Evolutionary conservation across 345 rosid species (phyloP).

Genomic region (Linum tenue): DNA sequence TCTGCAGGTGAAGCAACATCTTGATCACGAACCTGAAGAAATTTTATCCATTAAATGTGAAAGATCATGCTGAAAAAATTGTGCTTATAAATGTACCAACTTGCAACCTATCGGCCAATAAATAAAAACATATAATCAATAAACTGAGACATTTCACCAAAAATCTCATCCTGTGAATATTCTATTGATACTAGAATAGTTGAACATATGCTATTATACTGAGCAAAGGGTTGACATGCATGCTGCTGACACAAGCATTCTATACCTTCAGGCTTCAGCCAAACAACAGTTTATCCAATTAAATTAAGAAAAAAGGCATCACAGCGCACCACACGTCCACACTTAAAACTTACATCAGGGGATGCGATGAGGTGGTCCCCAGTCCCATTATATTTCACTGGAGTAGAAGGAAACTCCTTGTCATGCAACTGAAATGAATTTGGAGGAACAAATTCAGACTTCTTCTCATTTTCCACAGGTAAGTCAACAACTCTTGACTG

Average conservation of each 20-base stretch:
- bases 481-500: slow-evolving; percentile 46
- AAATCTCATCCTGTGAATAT: too few relatives aligned
- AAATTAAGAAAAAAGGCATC: background rate
- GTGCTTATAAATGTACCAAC: too few relatives aligned
- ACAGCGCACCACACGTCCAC: slow-evolving; percentile 12
- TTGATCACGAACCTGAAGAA: slow-evolving; percentile 56
- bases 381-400: slow-evolving; percentile 30
- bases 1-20: slow-evolving; percentile 75
- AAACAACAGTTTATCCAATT: background rate
- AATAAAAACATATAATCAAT: too few relatives aligned
- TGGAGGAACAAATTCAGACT: slow-evolving; percentile 28
- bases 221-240: too few relatives aligned
- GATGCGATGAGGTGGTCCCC: slow-evolving; percentile 29
- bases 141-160: too few relatives aligned
- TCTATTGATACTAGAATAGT: too few relatives aligned
- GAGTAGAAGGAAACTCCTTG: slow-evolving; percentile 19
- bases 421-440: slow-evolving; percentile 21
- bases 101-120: too few relatives aligned
- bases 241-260: background rate
- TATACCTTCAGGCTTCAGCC: background rate
- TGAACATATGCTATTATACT: too few relatives aligned
- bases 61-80: background rate
- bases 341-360: slow-evolving; percentile 35
- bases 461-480: slow-evolving; percentile 31
- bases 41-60: slow-evolving; percentile 18